Conservation (phyloP, 495 filamentous ascomycete species). For the Penicillium lividum region DNA sequence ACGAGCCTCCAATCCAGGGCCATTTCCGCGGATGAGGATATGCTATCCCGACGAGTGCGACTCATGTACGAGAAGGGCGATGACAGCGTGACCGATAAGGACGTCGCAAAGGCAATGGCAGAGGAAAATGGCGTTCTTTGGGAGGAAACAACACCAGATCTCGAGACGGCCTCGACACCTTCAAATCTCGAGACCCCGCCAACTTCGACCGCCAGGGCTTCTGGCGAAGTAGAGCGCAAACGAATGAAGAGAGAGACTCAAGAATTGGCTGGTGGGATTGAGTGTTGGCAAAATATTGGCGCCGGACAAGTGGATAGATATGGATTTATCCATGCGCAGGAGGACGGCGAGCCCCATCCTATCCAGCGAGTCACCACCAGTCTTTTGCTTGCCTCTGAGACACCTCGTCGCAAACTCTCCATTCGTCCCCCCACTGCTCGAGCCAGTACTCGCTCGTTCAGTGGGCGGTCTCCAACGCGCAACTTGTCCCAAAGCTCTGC, state of each 20-base stretch:
- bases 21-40: conserved; percentile 76
- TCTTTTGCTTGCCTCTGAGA: conserved; percentile 62
- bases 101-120: conserved; percentile 45
- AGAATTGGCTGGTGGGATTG: conserved; percentile 79
- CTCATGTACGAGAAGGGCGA: conserved; percentile 84
- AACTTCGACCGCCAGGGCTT: conserved; percentile 26
- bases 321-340: conserved; percentile 76
- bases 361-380: conserved; percentile 68
- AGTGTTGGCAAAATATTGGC: conserved; percentile 94
- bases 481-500: conserved; percentile 37
- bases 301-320: conserved; percentile 89
- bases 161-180: conserved; percentile 41
- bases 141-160: conserved; percentile 54
- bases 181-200: conserved; percentile 18
- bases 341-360: conserved; percentile 47
- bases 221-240: conserved; percentile 28
- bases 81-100: conserved; percentile 54
- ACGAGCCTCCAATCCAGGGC: conserved; percentile 36
- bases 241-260: conserved; percentile 51
- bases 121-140: conserved; percentile 58
- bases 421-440: conserved; percentile 49
- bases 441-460: conserved; percentile 47
- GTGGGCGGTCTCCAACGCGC: conserved; percentile 56
- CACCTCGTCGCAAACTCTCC: conserved; percentile 58
- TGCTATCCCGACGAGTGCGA: conserved; percentile 83